Conservation (phyloP, 257 asterid genomes). For the Scutellaria baicalensis region DNA sequence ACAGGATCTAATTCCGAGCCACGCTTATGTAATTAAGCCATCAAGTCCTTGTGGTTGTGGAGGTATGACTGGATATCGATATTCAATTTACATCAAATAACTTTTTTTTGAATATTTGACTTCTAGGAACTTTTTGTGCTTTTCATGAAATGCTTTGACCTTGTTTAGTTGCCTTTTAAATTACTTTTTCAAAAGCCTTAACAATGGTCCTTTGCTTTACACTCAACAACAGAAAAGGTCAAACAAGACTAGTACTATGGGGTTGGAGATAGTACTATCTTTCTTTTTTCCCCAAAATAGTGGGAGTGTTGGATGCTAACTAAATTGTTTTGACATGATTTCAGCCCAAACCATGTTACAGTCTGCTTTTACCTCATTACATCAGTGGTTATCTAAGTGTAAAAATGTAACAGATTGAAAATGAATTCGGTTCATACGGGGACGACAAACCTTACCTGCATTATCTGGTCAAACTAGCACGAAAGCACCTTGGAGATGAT, state of each 20-base stretch:
- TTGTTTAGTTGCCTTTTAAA: not conserved
- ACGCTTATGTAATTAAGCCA: not conserved
- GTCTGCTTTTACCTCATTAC: not conserved
- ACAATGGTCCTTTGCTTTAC: not conserved
- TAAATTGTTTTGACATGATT: not conserved
- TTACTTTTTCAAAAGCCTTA: not conserved
- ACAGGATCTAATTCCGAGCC: not conserved
- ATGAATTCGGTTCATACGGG: constrained; percentile 94
- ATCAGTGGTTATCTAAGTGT: constrained; percentile 21
- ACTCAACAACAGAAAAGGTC: not conserved
- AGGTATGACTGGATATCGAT: not conserved
- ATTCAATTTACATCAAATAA: not conserved
- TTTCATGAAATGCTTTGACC: not conserved
- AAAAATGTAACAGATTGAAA: constrained; percentile 66
- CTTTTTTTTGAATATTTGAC: not conserved
- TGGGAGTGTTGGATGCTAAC: not conserved
- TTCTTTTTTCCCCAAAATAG: not conserved
- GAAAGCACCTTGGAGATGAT: constrained; percentile 70
- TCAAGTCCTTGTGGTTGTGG: not conserved
- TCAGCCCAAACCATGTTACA: not conserved
- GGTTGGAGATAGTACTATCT: not conserved
- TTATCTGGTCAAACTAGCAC: constrained; percentile 73
- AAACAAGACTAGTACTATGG: not conserved
- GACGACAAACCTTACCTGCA: constrained; percentile 84
- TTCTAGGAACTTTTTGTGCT: not conserved